Evolutionary conservation across 2,329 filamentous ascomycete genomes (phyloP).

Genomic region (Mollisiaceae sp.): DNA sequence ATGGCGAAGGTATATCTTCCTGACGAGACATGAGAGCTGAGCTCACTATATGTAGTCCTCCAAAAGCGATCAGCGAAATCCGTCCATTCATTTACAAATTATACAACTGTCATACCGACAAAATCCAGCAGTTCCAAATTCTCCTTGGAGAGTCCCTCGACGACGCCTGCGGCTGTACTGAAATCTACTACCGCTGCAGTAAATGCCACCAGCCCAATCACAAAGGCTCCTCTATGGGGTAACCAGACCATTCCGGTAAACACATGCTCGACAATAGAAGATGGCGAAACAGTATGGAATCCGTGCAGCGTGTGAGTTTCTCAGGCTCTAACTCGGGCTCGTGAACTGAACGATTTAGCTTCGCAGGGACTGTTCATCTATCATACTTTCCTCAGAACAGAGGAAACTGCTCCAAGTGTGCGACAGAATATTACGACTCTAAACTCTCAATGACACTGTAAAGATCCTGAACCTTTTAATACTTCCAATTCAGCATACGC

Average conservation of each 20-base stretch:
- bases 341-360: slow-evolving; percentile 12
- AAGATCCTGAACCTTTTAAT: background rate
- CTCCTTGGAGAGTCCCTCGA: background rate
- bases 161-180: background rate
- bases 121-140: background rate
- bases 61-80: background rate
- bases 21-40: background rate
- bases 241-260: slow-evolving; percentile 27
- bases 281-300: slow-evolving; percentile 12
- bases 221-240: slow-evolving; percentile 24
- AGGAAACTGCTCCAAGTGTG: slow-evolving; percentile 24
- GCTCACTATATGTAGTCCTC: background rate
- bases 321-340: background rate
- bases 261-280: slow-evolving; percentile 19
- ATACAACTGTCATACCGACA: background rate
- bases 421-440: slow-evolving; percentile 24
- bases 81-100: background rate
- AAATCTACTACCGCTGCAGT: background rate
- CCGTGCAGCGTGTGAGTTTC: slow-evolving; percentile 25
- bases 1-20: background rate
- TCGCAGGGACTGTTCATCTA: slow-evolving; percentile 29
- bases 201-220: slow-evolving; percentile 22
- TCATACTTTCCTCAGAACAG: slow-evolving; percentile 30
- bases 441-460: slow-evolving; percentile 27
- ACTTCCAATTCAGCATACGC: too few relatives aligned